A percentile compares a stretch with the other conserved stretches of the same genome.
phyloP scores from a whole-genome alignment of 1,284 basidiomycete genomes.

The Phaffia rhodozyma region DNA sequence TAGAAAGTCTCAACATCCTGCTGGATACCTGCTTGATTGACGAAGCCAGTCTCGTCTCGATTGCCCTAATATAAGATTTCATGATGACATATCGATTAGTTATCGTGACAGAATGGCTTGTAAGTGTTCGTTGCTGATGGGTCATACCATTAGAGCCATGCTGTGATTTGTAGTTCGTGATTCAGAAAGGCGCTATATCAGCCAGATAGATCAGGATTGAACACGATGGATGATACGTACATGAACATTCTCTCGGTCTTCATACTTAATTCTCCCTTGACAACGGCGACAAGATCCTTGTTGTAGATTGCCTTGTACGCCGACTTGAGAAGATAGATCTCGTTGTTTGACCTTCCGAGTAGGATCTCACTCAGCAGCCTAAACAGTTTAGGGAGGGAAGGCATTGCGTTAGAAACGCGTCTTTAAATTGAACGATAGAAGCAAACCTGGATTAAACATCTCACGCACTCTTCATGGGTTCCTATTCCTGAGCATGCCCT shows the following conservation, averaged over 20 bases:
- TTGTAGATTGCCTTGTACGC: conserved; percentile 31
- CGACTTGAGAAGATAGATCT: conserved; percentile 36
- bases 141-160: neutral
- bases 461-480: conserved; percentile 28
- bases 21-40: conserved; percentile 33
- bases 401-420: neutral
- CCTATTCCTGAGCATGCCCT: conserved; percentile 33
- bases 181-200: too few species aligned
- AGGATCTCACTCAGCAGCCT: conserved; percentile 34
- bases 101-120: neutral
- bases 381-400: neutral
- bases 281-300: conserved; percentile 29
- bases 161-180: too few species aligned
- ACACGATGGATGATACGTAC: neutral
- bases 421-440: too few species aligned
- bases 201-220: neutral
- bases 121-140: too few species aligned
- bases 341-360: conserved; percentile 34
- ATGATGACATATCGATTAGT: neutral
- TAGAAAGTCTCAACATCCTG: conserved; percentile 34
- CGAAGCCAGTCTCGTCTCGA: conserved; percentile 32
- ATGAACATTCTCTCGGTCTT: conserved; percentile 33
- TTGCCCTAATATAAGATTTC: conserved; percentile 33
- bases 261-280: conserved; percentile 36
- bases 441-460: too few species aligned